phyloP scores from a whole-genome alignment of 2,329 filamentous ascomycete genomes.

The Ophiostoma angusticollis region DNA sequence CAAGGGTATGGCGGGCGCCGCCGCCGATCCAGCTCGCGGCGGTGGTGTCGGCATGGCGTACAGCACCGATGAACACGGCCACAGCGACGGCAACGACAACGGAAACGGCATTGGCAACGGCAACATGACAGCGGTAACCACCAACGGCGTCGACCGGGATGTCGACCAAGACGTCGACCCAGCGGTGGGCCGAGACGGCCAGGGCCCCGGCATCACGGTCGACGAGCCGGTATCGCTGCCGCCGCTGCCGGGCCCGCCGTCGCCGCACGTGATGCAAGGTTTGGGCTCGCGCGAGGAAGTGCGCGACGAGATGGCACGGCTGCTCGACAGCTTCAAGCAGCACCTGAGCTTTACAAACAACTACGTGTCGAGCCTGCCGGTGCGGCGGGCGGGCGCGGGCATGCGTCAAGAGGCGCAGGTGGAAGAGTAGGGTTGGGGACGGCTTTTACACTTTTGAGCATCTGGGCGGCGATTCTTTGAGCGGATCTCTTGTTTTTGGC shows the following conservation, averaged over 20 bases:
- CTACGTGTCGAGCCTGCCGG: conserved; percentile 19
- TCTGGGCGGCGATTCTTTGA: no score
- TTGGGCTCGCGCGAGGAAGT: conserved; percentile 20
- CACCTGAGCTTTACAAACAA: conserved; percentile 22
- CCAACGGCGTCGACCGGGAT: neutral
- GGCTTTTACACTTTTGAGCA: neutral
- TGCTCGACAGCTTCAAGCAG: conserved; percentile 25
- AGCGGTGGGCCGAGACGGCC: neutral
- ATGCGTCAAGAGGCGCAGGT: conserved; percentile 7
- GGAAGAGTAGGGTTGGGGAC: neutral
- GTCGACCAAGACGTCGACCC: neutral
- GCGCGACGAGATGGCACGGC: conserved; percentile 26
- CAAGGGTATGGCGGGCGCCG: conserved; percentile 1
- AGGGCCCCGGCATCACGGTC: neutral
- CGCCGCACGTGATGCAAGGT: conserved; percentile 34
- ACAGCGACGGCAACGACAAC: neutral
- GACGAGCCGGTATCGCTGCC: conserved; percentile 9
- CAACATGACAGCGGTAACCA: no score
- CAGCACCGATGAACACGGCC: conserved; percentile 4
- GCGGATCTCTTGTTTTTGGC: no score
- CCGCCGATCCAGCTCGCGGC: no score
- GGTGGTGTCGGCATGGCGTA: conserved; percentile 4
- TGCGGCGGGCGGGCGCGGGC: conserved; percentile 24
- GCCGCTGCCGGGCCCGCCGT: conserved; percentile 22
- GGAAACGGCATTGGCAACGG: conserved; percentile 14